Base-by-base conservation (phyloP, 306 rosid species). In the Comarum palustre region DNA sequence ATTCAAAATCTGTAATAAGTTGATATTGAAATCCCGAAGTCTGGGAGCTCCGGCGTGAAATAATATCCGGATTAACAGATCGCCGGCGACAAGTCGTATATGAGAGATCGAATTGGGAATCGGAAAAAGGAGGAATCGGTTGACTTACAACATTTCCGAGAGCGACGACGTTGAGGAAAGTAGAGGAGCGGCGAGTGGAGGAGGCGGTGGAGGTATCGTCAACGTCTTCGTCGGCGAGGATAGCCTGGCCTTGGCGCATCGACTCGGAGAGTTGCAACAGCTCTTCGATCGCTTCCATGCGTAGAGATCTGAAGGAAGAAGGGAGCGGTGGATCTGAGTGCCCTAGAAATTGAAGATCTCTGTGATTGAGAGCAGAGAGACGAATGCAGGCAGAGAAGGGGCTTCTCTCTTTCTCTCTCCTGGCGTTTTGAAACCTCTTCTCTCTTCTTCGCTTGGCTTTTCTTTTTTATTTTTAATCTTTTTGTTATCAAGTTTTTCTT, bases 211-310 rank as follows among this genome's bases (percentile, higher is more conserved):
- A 71, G 79, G 46, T 80, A 50, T 94, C 99, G 71, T 94, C 96
- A 13, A 94, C 84, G 59, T 94, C 99, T 78, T 91, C 99, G 68
- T 94, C 97, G 59, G 99, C 96, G 45, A 91, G 97, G 12, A 94
- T 63, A 57, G 98, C 86, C 38, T 94, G 61, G 12, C 96, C 97
- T 68, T 94, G 98, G 68, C 89, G 94, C 95, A 94, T 94, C 69
- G 97, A 86, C 72, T 83, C 93, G 14, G 99, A 90, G 3, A 94
- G 90, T 86, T 91, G 91, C 9, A 76, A 64, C 82, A 94, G 82
- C 71, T 94, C 99, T 58, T 94, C 97, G 89, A 94, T 91, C 86
- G 97, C 95, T 75, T 93, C 99, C 99, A 94, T 94, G 19, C 84
- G 12, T 19, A 68, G 63, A 36, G 39, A 36, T 36, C 39, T 58